Evolutionary conservation across 805 yeast species (phyloP).

Genomic region (Metschnikowia reukaufii): DNA sequence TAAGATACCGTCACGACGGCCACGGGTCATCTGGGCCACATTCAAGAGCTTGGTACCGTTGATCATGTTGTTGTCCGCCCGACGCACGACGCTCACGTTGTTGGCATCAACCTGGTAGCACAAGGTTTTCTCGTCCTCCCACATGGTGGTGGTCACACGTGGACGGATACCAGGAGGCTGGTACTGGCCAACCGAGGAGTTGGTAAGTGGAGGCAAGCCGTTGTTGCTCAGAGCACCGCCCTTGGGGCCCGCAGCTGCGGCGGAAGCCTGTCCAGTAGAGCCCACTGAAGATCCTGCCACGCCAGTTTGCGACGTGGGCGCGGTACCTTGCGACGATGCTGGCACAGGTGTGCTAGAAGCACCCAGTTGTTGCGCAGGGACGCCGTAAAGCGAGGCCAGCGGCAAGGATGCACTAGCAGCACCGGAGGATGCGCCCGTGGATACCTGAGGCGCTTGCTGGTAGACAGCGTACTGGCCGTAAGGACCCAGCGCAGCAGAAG

Average conservation of each 20-base stretch:
- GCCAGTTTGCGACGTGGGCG: conserved; percentile 27
- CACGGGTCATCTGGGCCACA: conserved; percentile 86
- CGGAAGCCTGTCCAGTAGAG: conserved; percentile 17
- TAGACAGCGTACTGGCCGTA: conserved; percentile 22
- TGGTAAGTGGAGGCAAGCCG: conserved; percentile 17
- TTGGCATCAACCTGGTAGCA: conserved; percentile 86
- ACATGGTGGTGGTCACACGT: conserved; percentile 78
- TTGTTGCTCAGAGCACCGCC: conserved; percentile 19
- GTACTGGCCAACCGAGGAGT: conserved; percentile 42
- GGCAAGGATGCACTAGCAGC: conserved; percentile 13
- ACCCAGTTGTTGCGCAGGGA: conserved; percentile 12
- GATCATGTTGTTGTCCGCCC: conserved; percentile 84
- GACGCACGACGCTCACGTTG: conserved; percentile 74
- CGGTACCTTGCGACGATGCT: conserved; percentile 21
- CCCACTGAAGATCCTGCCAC: conserved; percentile 16
- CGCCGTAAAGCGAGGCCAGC: conserved; percentile 17
- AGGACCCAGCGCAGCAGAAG: conserved; percentile 12
- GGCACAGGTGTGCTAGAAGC: conserved; percentile 15
- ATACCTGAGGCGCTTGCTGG: conserved; percentile 16
- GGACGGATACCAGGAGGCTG: conserved; percentile 54
- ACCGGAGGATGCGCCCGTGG: conserved; percentile 4
- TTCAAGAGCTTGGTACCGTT: conserved; percentile 82
- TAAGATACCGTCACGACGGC: conserved; percentile 80
- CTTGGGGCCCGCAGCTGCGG: conserved; percentile 13
- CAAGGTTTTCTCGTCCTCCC: conserved; percentile 86